Percentiles rank a stretch among this genome's conserved stretches.
phyloP scores from a whole-genome alignment of 1,139 yeast genomes.

The Debaryomyces subglobosus region DNA sequence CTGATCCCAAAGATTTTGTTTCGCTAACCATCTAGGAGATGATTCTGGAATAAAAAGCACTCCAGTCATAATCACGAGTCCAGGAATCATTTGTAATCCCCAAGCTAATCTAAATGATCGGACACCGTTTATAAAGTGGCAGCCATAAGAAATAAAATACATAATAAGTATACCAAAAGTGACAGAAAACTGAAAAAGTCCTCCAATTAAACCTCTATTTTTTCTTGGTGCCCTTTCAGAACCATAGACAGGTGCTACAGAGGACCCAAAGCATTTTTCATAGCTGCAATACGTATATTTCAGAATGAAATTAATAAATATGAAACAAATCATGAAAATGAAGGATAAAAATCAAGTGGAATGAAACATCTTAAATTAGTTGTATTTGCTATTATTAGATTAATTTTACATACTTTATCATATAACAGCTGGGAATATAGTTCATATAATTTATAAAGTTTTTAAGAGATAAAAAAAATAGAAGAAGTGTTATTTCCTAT shows the following conservation, averaged over 20 bases:
- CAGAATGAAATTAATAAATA: too few species aligned
- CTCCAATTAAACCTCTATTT: constrained; percentile 54
- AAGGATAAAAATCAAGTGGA: too few species aligned
- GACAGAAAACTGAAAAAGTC: constrained; percentile 45
- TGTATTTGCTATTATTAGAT: too few species aligned
- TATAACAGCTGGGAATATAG: too few species aligned
- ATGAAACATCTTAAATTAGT: too few species aligned
- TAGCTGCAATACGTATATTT: too few species aligned
- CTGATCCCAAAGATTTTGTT: constrained; percentile 38
- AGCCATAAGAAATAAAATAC: constrained; percentile 43
- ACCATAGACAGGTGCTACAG: constrained; percentile 60
- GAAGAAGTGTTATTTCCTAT: too few species aligned
- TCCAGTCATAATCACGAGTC: constrained; percentile 45
- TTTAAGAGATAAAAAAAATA: too few species aligned
- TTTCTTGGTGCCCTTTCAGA: constrained; percentile 57
- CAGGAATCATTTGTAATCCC: constrained; percentile 60
- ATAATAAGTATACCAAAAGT: constrained; percentile 44
- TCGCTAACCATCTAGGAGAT: constrained; percentile 44
- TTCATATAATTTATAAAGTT: too few species aligned
- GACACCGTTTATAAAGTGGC: constrained; percentile 36
- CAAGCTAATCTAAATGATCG: constrained; percentile 54
- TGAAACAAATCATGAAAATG: too few species aligned
- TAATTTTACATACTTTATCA: too few species aligned
- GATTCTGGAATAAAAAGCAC: constrained; percentile 40
- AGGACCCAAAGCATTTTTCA: too few species aligned